These are phyloP conservation scores for Choiromyces venosus DNA, from an alignment of 495 filamentous ascomycete species.

Conservation along the genomic window DNA sequence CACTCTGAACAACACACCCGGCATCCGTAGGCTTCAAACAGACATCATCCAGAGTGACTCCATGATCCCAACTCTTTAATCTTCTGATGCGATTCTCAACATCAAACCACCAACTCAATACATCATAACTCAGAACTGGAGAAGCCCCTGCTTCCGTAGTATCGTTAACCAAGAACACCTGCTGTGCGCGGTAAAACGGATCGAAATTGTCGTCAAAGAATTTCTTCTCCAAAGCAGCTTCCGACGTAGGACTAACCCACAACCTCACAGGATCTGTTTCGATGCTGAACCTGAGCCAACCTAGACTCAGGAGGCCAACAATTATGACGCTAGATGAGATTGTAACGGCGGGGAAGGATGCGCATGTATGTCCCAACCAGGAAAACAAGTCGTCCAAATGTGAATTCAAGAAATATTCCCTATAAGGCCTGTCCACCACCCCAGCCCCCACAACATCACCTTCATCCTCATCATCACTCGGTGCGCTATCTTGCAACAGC, in stretches of 20 bases:
- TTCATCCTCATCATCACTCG: conserved; percentile 84
- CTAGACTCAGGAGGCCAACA: conserved; percentile 69
- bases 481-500: conserved; percentile 74
- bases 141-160: conserved; percentile 57
- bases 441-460: conserved; percentile 69
- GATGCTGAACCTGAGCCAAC: conserved; percentile 78
- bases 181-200: conserved; percentile 89
- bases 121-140: conserved; percentile 80
- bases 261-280: conserved; percentile 84
- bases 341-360: conserved; percentile 76
- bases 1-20: conserved; percentile 85
- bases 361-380: conserved; percentile 72
- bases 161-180: conserved; percentile 90
- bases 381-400: conserved; percentile 73
- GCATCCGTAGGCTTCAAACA: conserved; percentile 90
- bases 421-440: conserved; percentile 64
- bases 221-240: conserved; percentile 82
- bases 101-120: conserved; percentile 87
- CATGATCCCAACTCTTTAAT: conserved; percentile 60
- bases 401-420: conserved; percentile 71
- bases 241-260: conserved; percentile 91
- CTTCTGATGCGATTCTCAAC: conserved; percentile 69
- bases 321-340: conserved; percentile 64
- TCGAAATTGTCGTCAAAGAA: conserved; percentile 96
- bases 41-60: conserved; percentile 67